These are phyloP conservation scores for Silene latifolia DNA, from an alignment of 148 eudicot species.

Conservation along the genomic window DNA sequence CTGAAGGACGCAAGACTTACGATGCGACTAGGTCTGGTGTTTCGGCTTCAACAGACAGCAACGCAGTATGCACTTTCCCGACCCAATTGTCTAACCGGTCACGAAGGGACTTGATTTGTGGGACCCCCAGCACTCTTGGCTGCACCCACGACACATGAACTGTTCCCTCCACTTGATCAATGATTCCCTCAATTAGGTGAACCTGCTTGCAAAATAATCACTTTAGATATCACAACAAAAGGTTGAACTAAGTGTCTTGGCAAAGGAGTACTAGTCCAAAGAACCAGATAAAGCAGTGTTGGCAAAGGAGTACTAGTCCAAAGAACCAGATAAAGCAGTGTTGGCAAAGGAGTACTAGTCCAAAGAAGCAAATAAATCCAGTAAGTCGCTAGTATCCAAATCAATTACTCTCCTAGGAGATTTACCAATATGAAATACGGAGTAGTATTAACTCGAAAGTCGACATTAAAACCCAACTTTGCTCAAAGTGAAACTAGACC, in stretches of 20 bases:
- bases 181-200: slow-evolving; percentile 91
- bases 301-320: too few species aligned
- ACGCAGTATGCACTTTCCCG: slow-evolving; percentile 77
- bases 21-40: slow-evolving; percentile 82
- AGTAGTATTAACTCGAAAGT: too few species aligned
- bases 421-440: too few species aligned
- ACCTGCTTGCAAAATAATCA: slow-evolving; percentile 46
- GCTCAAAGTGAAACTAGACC: too few species aligned
- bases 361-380: background rate
- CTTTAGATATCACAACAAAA: background rate
- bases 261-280: background rate
- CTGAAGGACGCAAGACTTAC: slow-evolving; percentile 20
- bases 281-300: background rate
- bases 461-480: too few species aligned
- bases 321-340: background rate
- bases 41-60: slow-evolving; percentile 89
- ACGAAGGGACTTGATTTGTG: slow-evolving; percentile 71
- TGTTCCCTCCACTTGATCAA: slow-evolving; percentile 92
- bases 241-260: background rate
- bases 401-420: background rate
- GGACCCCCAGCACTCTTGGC: slow-evolving; percentile 81
- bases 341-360: background rate
- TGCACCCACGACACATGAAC: slow-evolving; percentile 96
- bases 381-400: background rate
- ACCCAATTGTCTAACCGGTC: slow-evolving; percentile 79